A percentile compares a stretch with the other conserved stretches of the same genome.
These are phyloP conservation scores for Stropharia rugosoannulata DNA, from an alignment of 768 basidiomycete genomes.

Conservation along the genomic window DNA sequence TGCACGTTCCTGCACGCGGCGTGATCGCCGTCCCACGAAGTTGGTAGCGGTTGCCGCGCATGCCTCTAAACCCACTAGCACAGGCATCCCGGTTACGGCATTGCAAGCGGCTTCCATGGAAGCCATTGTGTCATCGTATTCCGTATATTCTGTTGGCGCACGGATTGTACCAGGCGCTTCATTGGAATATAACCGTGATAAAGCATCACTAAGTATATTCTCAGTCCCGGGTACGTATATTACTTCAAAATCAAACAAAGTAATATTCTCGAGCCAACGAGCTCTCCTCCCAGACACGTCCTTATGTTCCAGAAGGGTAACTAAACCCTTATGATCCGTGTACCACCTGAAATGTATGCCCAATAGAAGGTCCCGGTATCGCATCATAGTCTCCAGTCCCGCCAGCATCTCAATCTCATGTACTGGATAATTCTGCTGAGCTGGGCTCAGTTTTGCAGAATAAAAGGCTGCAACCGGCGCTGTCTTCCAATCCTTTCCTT, in stretches of 20 bases:
- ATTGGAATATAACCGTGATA: slow-evolving; percentile 32
- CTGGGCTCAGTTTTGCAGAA: slow-evolving; percentile 27
- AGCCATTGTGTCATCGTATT: slow-evolving; percentile 14
- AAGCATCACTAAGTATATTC: slow-evolving; percentile 38
- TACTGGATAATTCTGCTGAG: slow-evolving; percentile 28
- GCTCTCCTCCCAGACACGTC: slow-evolving; percentile 34
- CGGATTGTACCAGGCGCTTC: slow-evolving; percentile 21
- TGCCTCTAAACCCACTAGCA: slow-evolving; percentile 10
- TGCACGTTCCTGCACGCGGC: not conserved
- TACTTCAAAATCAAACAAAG: slow-evolving; percentile 35
- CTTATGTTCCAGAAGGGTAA: slow-evolving; percentile 29
- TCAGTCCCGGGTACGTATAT: slow-evolving; percentile 32
- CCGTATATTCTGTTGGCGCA: slow-evolving; percentile 17
- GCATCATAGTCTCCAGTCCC: slow-evolving; percentile 32
- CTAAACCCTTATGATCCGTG: slow-evolving; percentile 33
- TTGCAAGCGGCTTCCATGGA: not conserved
- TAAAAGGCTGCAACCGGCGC: slow-evolving; percentile 24
- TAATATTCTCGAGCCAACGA: slow-evolving; percentile 38
- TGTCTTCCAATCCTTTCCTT: slow-evolving; percentile 10
- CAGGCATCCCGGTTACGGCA: not conserved
- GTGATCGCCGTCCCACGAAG: not conserved
- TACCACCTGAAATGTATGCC: slow-evolving; percentile 28
- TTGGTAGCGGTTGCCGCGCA: not conserved
- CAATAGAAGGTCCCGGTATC: slow-evolving; percentile 25
- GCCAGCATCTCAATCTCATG: slow-evolving; percentile 27